phyloP scores from a whole-genome alignment of 2,329 filamentous ascomycete genomes.

The Remersonia thermophila region DNA sequence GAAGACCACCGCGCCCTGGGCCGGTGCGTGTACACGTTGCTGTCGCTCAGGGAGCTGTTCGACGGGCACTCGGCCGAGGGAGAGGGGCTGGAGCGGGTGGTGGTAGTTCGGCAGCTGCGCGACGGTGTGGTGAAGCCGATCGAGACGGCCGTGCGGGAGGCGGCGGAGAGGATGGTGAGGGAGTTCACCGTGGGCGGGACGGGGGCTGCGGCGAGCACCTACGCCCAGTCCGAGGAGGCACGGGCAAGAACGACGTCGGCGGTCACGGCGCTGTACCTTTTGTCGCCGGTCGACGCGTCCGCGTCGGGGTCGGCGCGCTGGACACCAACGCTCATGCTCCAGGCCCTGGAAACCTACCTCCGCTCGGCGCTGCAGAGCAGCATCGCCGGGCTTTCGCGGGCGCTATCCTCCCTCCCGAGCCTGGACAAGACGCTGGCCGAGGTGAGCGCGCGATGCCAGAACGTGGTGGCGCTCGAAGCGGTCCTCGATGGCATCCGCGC shows the following conservation, averaged over 20 bases:
- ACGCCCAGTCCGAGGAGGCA: slow-evolving; percentile 58
- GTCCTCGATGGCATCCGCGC: slow-evolving; percentile 58
- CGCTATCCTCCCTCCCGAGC: slow-evolving; percentile 66
- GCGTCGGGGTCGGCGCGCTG: slow-evolving; percentile 40
- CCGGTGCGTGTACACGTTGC: slow-evolving; percentile 66
- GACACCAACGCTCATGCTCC: slow-evolving; percentile 60
- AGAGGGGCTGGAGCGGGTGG: slow-evolving; percentile 60
- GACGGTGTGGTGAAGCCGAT: slow-evolving; percentile 57
- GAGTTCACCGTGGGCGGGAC: slow-evolving; percentile 64
- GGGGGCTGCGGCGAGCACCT: slow-evolving; percentile 35
- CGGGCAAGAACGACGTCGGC: slow-evolving; percentile 63
- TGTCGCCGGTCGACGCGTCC: slow-evolving; percentile 72
- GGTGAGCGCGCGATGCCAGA: slow-evolving; percentile 74
- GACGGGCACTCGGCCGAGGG: slow-evolving; percentile 52
- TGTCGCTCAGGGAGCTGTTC: slow-evolving; percentile 64
- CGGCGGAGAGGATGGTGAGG: slow-evolving; percentile 65
- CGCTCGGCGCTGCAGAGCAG: slow-evolving; percentile 70
- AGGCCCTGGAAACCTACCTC: slow-evolving; percentile 69
- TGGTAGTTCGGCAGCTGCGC: slow-evolving; percentile 56
- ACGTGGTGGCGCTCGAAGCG: slow-evolving; percentile 75
- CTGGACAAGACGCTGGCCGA: slow-evolving; percentile 74
- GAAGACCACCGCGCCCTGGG: slow-evolving; percentile 71
- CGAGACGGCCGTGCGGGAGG: slow-evolving; percentile 60
- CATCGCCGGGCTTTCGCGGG: slow-evolving; percentile 59
- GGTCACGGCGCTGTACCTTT: slow-evolving; percentile 62